These are phyloP conservation scores for Fusarium temperatum DNA, from an alignment of 2,329 filamentous ascomycete species.

Conservation along the genomic window DNA sequence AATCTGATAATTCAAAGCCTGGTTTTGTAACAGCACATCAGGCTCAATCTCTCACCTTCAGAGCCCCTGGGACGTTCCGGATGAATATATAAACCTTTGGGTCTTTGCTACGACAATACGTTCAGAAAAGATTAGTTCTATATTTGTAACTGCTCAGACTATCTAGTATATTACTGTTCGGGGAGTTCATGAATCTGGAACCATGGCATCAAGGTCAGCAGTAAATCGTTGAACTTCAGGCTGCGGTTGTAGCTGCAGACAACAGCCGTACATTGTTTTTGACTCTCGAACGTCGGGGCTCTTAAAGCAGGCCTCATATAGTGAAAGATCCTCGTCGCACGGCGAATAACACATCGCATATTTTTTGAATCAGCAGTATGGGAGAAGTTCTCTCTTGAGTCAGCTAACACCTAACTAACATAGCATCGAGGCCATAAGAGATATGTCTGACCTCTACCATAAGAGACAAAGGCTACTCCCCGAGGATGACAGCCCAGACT, in stretches of 20 bases:
- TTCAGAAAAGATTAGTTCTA: fast-evolving
- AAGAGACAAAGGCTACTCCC: fast-evolving
- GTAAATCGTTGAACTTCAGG: background rate
- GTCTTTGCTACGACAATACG: background rate
- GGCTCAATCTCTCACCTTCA: too few relatives aligned
- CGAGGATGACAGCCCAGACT: too few relatives aligned
- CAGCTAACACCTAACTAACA: background rate
- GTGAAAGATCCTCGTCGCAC: fast-evolving
- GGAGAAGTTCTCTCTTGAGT: background rate
- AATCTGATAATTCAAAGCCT: fast-evolving
- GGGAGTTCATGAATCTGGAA: fast-evolving
- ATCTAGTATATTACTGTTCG: background rate
- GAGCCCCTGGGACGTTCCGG: background rate
- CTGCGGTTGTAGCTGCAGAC: fast-evolving
- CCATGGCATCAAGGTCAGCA: background rate
- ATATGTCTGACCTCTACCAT: background rate
- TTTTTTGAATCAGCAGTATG: fast-evolving
- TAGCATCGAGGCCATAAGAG: background rate
- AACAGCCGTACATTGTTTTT: background rate
- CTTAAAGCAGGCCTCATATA: fast-evolving
- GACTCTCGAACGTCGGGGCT: fast-evolving
- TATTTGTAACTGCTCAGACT: too few relatives aligned
- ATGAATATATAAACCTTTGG: too few relatives aligned
- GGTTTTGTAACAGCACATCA: fast-evolving
- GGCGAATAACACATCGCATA: too few relatives aligned